A percentile compares a stretch with the other conserved stretches of the same genome.
These are phyloP conservation scores for Asterochloris erici DNA, from an alignment of 139 green algal species.

Conservation along the genomic window DNA sequence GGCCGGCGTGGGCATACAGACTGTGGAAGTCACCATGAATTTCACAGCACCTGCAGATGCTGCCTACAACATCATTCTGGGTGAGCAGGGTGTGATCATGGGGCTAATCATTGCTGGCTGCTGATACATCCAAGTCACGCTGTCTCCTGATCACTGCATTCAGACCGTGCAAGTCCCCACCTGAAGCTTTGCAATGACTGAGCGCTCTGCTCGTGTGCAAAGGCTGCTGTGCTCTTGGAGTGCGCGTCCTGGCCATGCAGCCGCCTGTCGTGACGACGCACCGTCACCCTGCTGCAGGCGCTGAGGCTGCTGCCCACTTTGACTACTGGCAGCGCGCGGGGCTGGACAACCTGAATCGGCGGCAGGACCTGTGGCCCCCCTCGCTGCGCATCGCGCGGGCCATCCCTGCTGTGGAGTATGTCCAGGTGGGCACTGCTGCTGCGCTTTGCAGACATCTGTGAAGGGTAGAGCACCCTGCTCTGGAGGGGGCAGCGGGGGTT, in stretches of 20 bases:
- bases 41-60: conserved; percentile 21
- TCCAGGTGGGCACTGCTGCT: conserved; percentile 8
- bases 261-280: too few relatives aligned
- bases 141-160: too few relatives aligned
- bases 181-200: too few relatives aligned
- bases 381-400: conserved; percentile 21
- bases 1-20: not conserved
- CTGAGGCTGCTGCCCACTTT: conserved; percentile 20
- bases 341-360: conserved; percentile 10
- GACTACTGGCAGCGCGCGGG: conserved; percentile 26
- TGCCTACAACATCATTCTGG: conserved; percentile 22
- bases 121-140: too few relatives aligned
- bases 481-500: too few relatives aligned
- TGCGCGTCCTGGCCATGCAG: too few relatives aligned
- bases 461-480: too few relatives aligned
- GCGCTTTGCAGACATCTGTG: not conserved
- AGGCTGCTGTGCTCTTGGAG: too few relatives aligned
- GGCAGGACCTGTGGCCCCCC: conserved; percentile 26
- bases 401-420: conserved; percentile 34
- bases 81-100: not conserved
- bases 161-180: too few relatives aligned
- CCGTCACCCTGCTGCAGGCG: too few relatives aligned
- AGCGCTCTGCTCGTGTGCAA: too few relatives aligned
- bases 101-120: too few relatives aligned
- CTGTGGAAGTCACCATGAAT: conserved; percentile 17